Conservation (phyloP, 176 grass and related monocot species). For the Eleusine indica region DNA sequence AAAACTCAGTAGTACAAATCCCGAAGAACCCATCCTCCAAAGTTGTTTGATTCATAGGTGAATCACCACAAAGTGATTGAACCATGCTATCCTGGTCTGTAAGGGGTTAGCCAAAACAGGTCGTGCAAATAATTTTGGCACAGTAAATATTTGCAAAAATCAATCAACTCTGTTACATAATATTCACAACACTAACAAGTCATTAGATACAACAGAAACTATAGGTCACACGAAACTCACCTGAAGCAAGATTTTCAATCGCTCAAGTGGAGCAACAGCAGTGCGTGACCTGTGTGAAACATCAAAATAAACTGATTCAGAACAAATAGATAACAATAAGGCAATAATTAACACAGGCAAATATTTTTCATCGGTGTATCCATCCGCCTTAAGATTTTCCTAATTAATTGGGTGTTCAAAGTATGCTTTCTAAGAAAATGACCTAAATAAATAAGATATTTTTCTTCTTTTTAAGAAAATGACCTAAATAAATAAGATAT, state of each 20-base stretch:
- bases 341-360: background rate
- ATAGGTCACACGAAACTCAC: constrained; percentile 41
- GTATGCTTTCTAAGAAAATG: background rate
- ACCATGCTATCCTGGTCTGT: background rate
- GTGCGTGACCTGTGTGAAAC: constrained; percentile 76
- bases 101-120: background rate
- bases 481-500: background rate
- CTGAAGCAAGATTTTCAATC: constrained; percentile 96
- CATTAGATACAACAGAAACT: constrained; percentile 10
- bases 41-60: background rate
- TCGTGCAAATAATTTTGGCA: background rate
- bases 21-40: background rate
- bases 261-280: constrained; percentile 98
- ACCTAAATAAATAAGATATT: background rate
- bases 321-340: background rate
- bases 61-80: background rate
- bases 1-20: background rate
- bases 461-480: background rate
- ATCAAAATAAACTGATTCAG: constrained; percentile 16
- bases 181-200: background rate
- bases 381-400: background rate
- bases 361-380: background rate
- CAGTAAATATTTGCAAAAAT: background rate
- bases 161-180: background rate
- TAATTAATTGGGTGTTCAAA: background rate